These are phyloP conservation scores for Paraphaeosphaeria minitans DNA, from an alignment of 2,329 filamentous ascomycete species.

Conservation along the genomic window DNA sequence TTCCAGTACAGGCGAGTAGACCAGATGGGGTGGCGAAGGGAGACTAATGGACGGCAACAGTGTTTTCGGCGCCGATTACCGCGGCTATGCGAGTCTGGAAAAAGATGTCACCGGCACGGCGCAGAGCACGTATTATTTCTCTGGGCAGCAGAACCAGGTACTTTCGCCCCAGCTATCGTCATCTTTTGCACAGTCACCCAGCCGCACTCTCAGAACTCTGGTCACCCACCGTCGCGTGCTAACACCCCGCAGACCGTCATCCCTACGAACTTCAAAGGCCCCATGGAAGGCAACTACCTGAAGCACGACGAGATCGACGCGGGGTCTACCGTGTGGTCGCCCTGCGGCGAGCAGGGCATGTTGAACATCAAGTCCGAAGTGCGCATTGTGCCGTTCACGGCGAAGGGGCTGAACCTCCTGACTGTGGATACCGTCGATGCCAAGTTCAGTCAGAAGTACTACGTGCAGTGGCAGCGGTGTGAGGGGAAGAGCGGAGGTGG, in stretches of 20 bases:
- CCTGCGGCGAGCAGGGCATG: slow-evolving; percentile 52
- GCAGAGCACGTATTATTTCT: slow-evolving; percentile 58
- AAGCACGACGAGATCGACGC: slow-evolving; percentile 41
- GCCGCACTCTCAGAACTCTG: no score
- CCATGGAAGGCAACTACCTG: slow-evolving; percentile 28
- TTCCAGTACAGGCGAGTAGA: slow-evolving; percentile 48
- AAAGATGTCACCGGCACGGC: slow-evolving; percentile 49
- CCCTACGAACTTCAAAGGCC: slow-evolving; percentile 40
- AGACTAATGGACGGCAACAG: slow-evolving; percentile 19
- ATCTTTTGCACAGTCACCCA: not conserved
- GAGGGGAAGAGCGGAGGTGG: slow-evolving; percentile 2
- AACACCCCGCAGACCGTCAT: slow-evolving; percentile 27
- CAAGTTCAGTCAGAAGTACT: slow-evolving; percentile 45
- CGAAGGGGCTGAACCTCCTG: slow-evolving; percentile 40
- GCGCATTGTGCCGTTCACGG: slow-evolving; percentile 37
- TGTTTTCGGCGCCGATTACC: slow-evolving; percentile 54
- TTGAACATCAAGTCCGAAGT: slow-evolving; percentile 57
- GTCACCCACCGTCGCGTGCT: not conserved
- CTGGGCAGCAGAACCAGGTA: slow-evolving; percentile 48
- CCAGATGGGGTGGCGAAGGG: not conserved
- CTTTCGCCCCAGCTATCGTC: not conserved
- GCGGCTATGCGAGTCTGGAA: slow-evolving; percentile 52
- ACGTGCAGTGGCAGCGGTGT: slow-evolving; percentile 46
- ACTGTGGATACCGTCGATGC: slow-evolving; percentile 49
- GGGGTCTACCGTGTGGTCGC: slow-evolving; percentile 53